Conservation (phyloP, 441 rosid genomes). For the Mallotus japonicus region DNA sequence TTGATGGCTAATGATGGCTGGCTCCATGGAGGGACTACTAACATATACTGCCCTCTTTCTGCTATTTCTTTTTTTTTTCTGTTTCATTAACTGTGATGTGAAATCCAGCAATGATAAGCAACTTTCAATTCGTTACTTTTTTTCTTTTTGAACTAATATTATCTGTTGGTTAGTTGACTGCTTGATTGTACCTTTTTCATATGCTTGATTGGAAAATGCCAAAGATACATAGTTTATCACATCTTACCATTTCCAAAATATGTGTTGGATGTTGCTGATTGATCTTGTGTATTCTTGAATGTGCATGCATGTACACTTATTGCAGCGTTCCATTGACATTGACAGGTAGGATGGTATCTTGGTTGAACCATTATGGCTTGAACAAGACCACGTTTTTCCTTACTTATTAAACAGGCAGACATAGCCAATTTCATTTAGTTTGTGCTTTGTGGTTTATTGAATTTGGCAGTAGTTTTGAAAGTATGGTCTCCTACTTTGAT, state of each 20-base stretch:
- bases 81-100: constrained; percentile 16
- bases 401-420: background rate
- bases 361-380: background rate
- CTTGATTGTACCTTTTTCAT: constrained; percentile 5
- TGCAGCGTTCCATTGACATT: constrained; percentile 7
- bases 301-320: background rate
- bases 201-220: constrained; percentile 18
- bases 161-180: constrained; percentile 16
- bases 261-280: background rate
- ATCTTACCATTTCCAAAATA: background rate
- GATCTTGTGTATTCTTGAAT: background rate
- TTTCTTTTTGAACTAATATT: constrained; percentile 16
- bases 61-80: background rate
- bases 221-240: background rate
- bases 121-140: constrained; percentile 13
- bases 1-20: no score
- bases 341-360: background rate
- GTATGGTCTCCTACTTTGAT: background rate
- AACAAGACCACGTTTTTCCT: background rate
- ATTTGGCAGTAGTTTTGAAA: background rate
- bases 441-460: background rate
- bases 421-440: background rate
- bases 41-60: background rate
- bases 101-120: constrained; percentile 10
- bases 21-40: no score